Evolutionary conservation across 75 land plant species (phyloP), one percentile per base, ranked within the genome.

Genomic region (Picea sitchensis): DNA sequence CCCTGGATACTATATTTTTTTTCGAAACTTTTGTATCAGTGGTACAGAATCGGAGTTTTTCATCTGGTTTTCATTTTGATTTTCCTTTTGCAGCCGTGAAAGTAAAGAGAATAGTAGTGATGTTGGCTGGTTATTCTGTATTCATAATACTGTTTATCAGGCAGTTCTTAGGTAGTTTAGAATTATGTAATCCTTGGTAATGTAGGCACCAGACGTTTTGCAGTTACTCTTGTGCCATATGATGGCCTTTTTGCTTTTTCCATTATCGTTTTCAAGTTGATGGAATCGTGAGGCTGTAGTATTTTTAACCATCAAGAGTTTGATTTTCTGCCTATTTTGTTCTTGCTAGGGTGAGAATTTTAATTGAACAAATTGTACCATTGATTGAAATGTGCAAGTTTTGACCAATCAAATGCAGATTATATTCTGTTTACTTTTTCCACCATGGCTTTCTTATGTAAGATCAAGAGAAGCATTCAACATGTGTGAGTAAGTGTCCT

Each of bases 131-230:
- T 18, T 34, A 36, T 67, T 32, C 15, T 67, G 20, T 36, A 67
- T 32, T 67, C 71, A 67, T 36, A 44, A 2, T 44, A 67, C 8
- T 67, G 71, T 67, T 67, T 5, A 32, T 17, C 2, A 8, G 13
- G 2, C 17, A 13, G 57, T 75, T n/a, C 20, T 58, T 23, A 14
- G 61, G 21, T 4, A 75, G 56, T 30, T 17, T 58, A 59, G 77
- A 30, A 75, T 60, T 17, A 30, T 75, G 76, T 57, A 75, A 17
- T 23, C 47, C 34, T 47, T 36, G 32, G 26, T 26, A 32, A 47
- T 32, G 65, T 57, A 75, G 76, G 76, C 15, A 20, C 17, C 56
- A 75, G 76, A 58, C 36, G 36, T 14, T 65, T 65, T 65, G 41
- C 38, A 34, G 17, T 13, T 56, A 75, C 9, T 21, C 9, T 75